Evolutionary conservation across 2,329 filamentous ascomycete genomes (phyloP).

Genomic region (Trichoderma koningii): DNA sequence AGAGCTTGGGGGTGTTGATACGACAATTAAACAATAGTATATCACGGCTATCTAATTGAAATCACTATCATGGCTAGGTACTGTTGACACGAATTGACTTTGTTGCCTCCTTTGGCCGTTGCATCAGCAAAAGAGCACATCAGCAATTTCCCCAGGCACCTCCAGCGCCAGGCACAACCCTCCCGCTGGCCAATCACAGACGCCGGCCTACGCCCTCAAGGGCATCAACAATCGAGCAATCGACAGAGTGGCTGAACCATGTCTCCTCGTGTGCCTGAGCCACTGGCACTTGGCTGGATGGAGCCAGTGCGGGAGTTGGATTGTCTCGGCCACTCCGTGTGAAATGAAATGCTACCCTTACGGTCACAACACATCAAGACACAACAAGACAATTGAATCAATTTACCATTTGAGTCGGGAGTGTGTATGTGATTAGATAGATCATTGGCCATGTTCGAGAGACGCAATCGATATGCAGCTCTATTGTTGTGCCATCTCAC

Average conservation of each 20-base stretch:
- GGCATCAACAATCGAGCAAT: conserved; percentile 21
- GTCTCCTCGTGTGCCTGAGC: neutral
- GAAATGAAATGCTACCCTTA: neutral
- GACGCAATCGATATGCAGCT: neutral
- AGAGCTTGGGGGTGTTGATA: neutral
- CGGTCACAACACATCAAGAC: neutral
- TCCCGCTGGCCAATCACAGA: neutral
- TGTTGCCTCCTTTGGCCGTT: neutral
- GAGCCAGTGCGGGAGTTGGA: conserved; percentile 6
- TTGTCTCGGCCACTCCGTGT: neutral
- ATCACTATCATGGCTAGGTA: no score
- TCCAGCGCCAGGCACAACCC: neutral
- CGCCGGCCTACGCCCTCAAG: neutral
- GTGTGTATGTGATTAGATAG: no score
- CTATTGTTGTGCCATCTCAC: conserved; percentile 2
- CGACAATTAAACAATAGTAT: no score
- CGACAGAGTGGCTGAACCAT: conserved; percentile 14
- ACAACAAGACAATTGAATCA: neutral
- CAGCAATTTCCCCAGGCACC: neutral
- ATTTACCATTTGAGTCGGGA: no score
- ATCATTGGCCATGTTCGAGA: neutral
- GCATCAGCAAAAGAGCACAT: neutral
- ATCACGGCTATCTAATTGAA: no score
- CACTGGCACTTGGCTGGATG: neutral
- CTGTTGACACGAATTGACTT: conserved; percentile 1